Evolutionary conservation across 768 basidiomycete species (phyloP).

Genomic region (Rubroboletus pulcherrimus): DNA sequence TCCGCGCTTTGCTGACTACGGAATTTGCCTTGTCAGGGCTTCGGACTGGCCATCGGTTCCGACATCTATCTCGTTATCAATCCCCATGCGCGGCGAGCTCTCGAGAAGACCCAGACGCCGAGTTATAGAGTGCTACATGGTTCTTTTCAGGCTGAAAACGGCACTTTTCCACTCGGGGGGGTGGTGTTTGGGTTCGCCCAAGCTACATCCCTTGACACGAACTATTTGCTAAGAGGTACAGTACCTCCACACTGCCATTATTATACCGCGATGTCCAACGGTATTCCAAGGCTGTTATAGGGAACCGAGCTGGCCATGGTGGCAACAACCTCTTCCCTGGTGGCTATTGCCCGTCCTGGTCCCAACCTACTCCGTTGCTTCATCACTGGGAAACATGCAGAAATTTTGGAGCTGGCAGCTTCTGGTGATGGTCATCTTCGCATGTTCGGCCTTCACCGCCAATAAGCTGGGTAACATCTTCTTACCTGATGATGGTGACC

Average conservation of each 20-base stretch:
- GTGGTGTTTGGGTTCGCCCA: slow-evolving; percentile 48
- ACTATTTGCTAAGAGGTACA: slow-evolving; percentile 30
- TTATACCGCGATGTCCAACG: slow-evolving; percentile 26
- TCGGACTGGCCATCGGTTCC: slow-evolving; percentile 79
- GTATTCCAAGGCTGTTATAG: slow-evolving; percentile 64
- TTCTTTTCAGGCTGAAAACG: slow-evolving; percentile 46
- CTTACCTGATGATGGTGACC: slow-evolving; percentile 64
- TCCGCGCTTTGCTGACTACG: slow-evolving; percentile 3
- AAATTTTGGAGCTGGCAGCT: slow-evolving; percentile 66
- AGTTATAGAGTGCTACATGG: slow-evolving; percentile 53
- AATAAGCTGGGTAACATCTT: slow-evolving; percentile 59
- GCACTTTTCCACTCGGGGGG: slow-evolving; percentile 37
- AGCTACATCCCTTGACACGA: slow-evolving; percentile 29
- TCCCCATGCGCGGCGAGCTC: slow-evolving; percentile 43
- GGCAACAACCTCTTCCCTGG: slow-evolving; percentile 72
- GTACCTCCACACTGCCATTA: neutral
- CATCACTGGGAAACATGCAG: slow-evolving; percentile 76
- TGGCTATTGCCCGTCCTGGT: slow-evolving; percentile 79
- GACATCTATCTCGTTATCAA: slow-evolving; percentile 76
- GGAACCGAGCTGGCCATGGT: slow-evolving; percentile 73
- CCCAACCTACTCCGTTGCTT: slow-evolving; percentile 70
- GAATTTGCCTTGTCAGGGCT: slow-evolving; percentile 48
- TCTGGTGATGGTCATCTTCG: slow-evolving; percentile 77
- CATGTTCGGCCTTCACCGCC: slow-evolving; percentile 69
- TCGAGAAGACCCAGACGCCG: slow-evolving; percentile 30